Conservation (phyloP, 2,329 filamentous ascomycete genomes). For the Teratosphaeria pseudoeucalypti region DNA sequence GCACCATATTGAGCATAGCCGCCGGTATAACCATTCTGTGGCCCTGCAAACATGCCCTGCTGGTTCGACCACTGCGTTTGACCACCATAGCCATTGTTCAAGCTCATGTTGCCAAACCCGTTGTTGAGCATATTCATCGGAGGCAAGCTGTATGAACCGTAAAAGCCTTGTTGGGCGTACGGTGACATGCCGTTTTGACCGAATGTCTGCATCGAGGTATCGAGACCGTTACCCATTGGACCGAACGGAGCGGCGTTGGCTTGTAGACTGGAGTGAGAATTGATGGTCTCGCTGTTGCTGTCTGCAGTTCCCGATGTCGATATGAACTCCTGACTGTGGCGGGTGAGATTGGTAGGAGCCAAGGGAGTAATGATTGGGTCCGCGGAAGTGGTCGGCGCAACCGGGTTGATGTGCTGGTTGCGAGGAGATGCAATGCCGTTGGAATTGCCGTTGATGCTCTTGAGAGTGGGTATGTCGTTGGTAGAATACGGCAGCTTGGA, state of each 20-base stretch:
- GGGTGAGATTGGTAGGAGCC: conserved; percentile 51
- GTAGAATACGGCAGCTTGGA: conserved; percentile 70
- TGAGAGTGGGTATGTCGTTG: conserved; percentile 78
- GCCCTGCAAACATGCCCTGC: conserved; percentile 10
- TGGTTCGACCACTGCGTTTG: conserved; percentile 18
- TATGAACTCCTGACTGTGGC: conserved; percentile 64
- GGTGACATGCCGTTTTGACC: conserved; percentile 19
- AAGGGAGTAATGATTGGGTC: conserved; percentile 45
- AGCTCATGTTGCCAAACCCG: conserved; percentile 56
- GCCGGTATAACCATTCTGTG: conserved; percentile 19
- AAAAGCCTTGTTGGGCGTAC: conserved; percentile 29
- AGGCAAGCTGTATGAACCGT: conserved; percentile 42
- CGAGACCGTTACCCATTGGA: conserved; percentile 30
- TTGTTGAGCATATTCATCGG: conserved; percentile 56
- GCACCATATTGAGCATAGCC: conserved; percentile 46
- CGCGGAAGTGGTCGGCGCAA: conserved; percentile 35
- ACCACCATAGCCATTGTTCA: conserved; percentile 34
- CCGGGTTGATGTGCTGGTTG: conserved; percentile 13
- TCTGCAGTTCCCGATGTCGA: conserved; percentile 35
- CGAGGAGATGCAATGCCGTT: conserved; percentile 28
- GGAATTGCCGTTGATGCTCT: conserved; percentile 51
- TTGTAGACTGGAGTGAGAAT: conserved; percentile 64
- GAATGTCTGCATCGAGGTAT: conserved; percentile 10
- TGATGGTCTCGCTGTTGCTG: conserved; percentile 40
- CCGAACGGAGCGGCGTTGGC: conserved; percentile 72